A percentile compares a stretch with the other conserved stretches of the same genome.
Conservation (phyloP, 176 grass and related monocot species). For the Poa annua region DNA sequence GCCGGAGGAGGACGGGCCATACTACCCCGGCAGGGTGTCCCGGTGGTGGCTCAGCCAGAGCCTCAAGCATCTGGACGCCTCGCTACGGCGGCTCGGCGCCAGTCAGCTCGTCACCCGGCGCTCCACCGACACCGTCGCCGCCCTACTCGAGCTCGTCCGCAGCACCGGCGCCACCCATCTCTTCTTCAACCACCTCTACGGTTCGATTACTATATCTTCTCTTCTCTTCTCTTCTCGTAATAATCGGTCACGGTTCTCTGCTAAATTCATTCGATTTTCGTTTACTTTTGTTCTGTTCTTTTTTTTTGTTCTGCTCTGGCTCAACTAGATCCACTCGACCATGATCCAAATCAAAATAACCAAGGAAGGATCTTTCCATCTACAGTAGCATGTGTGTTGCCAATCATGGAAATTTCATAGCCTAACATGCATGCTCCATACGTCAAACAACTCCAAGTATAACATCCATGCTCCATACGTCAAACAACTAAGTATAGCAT, state of each 20-base stretch:
- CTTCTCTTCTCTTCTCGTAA: neutral
- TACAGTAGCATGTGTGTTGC: slow-evolving; percentile 25
- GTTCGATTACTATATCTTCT: slow-evolving; percentile 47
- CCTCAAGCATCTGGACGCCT: slow-evolving; percentile 85
- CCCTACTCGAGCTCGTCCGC: slow-evolving; percentile 75
- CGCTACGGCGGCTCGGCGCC: slow-evolving; percentile 84
- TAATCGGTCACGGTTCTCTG: neutral
- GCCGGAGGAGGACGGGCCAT: slow-evolving; percentile 88
- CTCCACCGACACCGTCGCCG: slow-evolving; percentile 67
- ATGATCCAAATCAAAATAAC: slow-evolving; percentile 36
- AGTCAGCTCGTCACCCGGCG: slow-evolving; percentile 64
- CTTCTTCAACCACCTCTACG: slow-evolving; percentile 98
- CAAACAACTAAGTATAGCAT: slow-evolving; percentile 34
- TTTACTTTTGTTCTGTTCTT: neutral
- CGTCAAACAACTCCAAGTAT: slow-evolving; percentile 37
- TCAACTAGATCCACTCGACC: slow-evolving; percentile 23
- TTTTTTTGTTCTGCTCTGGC: neutral
- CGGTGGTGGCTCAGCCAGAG: slow-evolving; percentile 96
- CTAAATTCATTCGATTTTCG: neutral
- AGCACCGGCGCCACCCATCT: slow-evolving; percentile 71
- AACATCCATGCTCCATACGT: slow-evolving; percentile 38
- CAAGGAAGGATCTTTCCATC: slow-evolving; percentile 4
- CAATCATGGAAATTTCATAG: slow-evolving; percentile 38
- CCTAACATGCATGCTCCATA: slow-evolving; percentile 25
- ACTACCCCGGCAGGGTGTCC: slow-evolving; percentile 88